phyloP scores from a whole-genome alignment of 2,329 filamentous ascomycete species.

The Penicillium occitanis region DNA sequence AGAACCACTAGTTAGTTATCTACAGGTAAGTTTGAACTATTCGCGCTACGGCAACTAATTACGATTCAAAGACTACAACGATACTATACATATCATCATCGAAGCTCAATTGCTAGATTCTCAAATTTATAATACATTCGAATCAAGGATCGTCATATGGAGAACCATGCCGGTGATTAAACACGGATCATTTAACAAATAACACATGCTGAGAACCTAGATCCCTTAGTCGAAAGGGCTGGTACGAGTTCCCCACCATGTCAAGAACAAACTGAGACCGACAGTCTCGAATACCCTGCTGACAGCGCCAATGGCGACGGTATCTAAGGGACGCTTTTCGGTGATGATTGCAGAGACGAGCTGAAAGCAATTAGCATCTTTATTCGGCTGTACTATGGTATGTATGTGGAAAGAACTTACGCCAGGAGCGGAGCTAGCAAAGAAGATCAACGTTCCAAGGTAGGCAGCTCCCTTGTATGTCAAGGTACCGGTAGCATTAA shows the following conservation, averaged over 20 bases:
- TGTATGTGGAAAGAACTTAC: conserved; percentile 55
- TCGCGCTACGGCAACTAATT: not conserved
- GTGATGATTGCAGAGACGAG: conserved; percentile 82
- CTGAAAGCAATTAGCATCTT: conserved; percentile 49
- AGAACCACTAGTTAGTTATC: not conserved
- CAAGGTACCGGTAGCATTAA: conserved; percentile 92
- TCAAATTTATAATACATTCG: conserved; percentile 13
- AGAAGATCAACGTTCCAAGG: conserved; percentile 86
- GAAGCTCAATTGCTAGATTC: conserved; percentile 8
- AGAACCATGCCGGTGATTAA: not conserved
- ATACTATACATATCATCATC: not conserved
- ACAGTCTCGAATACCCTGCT: conserved; percentile 91
- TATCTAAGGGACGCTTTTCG: conserved; percentile 90
- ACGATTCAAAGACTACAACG: not conserved
- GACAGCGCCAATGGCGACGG: conserved; percentile 78
- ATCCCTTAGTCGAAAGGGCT: conserved; percentile 77
- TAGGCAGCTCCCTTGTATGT: conserved; percentile 98
- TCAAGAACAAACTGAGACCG: conserved; percentile 86
- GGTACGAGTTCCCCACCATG: conserved; percentile 96
- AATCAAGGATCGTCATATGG: not conserved
- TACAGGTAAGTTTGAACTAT: not conserved
- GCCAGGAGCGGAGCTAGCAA: conserved; percentile 81
- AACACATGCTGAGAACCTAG: conserved; percentile 16
- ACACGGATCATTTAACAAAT: conserved; percentile 11
- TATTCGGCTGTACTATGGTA: not conserved